Evolutionary conservation across 2,329 filamentous ascomycete genomes (phyloP).

Genomic region (Teratosphaeria gauchensis): DNA sequence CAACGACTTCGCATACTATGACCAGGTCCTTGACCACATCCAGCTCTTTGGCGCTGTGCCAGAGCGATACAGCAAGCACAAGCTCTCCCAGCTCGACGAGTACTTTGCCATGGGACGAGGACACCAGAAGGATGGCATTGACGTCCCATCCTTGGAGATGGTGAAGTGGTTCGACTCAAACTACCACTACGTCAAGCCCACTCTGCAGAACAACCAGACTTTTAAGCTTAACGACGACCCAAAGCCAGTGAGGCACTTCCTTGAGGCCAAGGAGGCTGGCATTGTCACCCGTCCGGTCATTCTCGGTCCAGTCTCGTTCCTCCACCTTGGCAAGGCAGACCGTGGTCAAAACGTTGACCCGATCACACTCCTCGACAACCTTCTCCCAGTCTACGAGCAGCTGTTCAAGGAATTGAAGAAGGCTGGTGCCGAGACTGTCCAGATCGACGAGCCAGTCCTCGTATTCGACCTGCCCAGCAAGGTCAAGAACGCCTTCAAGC

Average conservation of each 20-base stretch:
- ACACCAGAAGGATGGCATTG: constrained; percentile 87
- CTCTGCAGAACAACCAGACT: constrained; percentile 89
- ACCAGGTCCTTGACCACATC: constrained; percentile 95
- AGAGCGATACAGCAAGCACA: constrained; percentile 85
- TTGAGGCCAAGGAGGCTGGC: constrained; percentile 95
- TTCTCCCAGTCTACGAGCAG: constrained; percentile 89
- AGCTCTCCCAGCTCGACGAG: constrained; percentile 80
- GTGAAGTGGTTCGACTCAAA: constrained; percentile 99
- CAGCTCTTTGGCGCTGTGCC: constrained; percentile 92
- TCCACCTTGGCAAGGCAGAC: constrained; percentile 95
- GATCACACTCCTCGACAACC: constrained; percentile 86
- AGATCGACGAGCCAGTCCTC: constrained; percentile 96
- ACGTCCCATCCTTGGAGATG: constrained; percentile 87
- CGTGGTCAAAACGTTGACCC: constrained; percentile 86
- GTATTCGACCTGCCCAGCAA: constrained; percentile 87
- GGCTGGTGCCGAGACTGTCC: constrained; percentile 89
- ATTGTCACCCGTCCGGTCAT: constrained; percentile 88
- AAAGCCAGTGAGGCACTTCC: constrained; percentile 91
- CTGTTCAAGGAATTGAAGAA: constrained; percentile 88
- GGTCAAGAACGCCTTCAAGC: constrained; percentile 96
- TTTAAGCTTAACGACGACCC: constrained; percentile 82
- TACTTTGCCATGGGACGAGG: constrained; percentile 99
- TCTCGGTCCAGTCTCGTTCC: constrained; percentile 93
- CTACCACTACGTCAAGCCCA: constrained; percentile 99
- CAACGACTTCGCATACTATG: constrained; percentile 99